These are phyloP conservation scores for Heritiera fomes DNA, from an alignment of 345 rosid genomes.

Conservation along the genomic window DNA sequence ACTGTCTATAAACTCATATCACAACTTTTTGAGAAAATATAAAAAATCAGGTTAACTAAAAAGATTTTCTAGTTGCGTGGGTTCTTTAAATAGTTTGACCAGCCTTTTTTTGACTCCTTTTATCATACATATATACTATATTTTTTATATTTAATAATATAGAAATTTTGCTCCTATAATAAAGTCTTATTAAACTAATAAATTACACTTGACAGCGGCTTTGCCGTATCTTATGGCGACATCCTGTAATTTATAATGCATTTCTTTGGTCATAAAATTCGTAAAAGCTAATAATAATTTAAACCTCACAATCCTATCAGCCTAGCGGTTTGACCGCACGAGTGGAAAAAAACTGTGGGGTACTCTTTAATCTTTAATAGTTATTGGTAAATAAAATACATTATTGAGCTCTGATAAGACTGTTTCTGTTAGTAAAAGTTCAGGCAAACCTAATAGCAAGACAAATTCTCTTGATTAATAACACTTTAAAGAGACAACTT, in stretches of 20 bases:
- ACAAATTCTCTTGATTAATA: constrained; percentile 16
- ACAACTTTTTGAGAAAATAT: background rate
- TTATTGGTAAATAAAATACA: background rate
- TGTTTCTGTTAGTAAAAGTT: constrained; percentile 34
- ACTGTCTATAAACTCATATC: background rate
- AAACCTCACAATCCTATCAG: background rate
- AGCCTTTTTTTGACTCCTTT: background rate
- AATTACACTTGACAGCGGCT: constrained; percentile 6
- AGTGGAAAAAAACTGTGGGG: constrained; percentile 37
- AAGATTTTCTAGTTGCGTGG: background rate
- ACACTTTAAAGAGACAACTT: background rate
- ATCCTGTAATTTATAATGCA: constrained; percentile 30
- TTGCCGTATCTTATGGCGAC: constrained; percentile 45
- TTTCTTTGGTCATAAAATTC: constrained; percentile 22
- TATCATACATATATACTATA: too few species aligned
- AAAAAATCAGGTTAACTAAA: background rate
- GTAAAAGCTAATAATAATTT: constrained; percentile 18
- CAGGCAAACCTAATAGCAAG: constrained; percentile 23
- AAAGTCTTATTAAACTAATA: background rate
- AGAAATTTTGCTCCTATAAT: background rate
- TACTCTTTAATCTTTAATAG: background rate
- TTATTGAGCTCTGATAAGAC: constrained; percentile 11
- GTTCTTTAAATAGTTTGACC: constrained; percentile 24
- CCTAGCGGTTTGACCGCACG: constrained; percentile 57
- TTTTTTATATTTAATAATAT: constrained; percentile 1